Evolutionary conservation across 345 rosid genomes (phyloP).

Genomic region (Aegle marmelos): DNA sequence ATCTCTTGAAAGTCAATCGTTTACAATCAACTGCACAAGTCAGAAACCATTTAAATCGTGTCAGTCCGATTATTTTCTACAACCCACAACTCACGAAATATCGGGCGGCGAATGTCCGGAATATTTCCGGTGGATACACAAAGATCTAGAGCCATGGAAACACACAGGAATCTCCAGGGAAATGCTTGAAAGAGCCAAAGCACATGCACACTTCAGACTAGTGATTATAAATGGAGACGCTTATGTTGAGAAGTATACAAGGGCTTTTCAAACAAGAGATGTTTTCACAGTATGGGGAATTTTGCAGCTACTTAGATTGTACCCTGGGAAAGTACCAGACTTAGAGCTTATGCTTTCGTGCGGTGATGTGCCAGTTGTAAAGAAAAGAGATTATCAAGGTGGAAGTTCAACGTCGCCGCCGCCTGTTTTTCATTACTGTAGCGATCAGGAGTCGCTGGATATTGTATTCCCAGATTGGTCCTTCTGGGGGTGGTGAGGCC

Average conservation of each 20-base stretch:
- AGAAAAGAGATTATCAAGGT: slow-evolving; percentile 24
- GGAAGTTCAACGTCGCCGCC: slow-evolving; percentile 36
- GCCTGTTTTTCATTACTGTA: slow-evolving; percentile 64
- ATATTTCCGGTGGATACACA: slow-evolving; percentile 67
- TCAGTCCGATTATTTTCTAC: slow-evolving; percentile 22
- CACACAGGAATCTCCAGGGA: slow-evolving; percentile 49
- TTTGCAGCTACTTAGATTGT: slow-evolving; percentile 62
- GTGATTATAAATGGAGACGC: slow-evolving; percentile 42
- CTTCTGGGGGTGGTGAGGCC: slow-evolving; percentile 74
- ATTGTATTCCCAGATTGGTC: slow-evolving; percentile 73
- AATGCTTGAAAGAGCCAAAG: slow-evolving; percentile 39
- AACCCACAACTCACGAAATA: slow-evolving; percentile 8
- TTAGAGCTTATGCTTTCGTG: slow-evolving; percentile 58
- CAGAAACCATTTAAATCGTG: slow-evolving; percentile 23
- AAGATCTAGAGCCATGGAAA: slow-evolving; percentile 55
- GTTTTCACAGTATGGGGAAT: slow-evolving; percentile 69
- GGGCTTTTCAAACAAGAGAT: slow-evolving; percentile 56
- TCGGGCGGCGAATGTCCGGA: slow-evolving; percentile 41
- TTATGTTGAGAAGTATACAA: slow-evolving; percentile 42
- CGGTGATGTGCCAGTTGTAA: slow-evolving; percentile 40
- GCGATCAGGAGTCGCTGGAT: slow-evolving; percentile 36
- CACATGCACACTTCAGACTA: slow-evolving; percentile 44
- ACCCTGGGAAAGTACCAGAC: slow-evolving; percentile 61
- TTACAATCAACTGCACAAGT: slow-evolving; percentile 36
- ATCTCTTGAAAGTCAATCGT: slow-evolving; percentile 9